Conservation (phyloP, 345 rosid genomes). For the Psidium guajava region DNA sequence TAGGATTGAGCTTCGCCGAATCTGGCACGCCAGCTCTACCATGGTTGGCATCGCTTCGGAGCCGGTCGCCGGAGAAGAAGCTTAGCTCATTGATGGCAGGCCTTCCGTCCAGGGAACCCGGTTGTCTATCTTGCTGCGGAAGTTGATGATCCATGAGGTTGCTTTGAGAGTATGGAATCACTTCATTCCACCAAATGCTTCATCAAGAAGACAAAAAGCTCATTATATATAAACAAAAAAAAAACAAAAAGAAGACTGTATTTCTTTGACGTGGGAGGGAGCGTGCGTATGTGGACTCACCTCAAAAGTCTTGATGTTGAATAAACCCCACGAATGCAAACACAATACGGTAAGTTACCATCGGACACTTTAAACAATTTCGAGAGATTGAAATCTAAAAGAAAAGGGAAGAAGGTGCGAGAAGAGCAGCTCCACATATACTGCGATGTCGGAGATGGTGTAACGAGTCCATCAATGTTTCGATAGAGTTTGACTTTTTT, state of each 20-base stretch:
- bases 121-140: neutral
- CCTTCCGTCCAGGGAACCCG: neutral
- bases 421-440: neutral
- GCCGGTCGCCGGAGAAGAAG: slow-evolving; percentile 6
- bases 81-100: neutral
- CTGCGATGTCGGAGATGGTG: neutral
- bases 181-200: neutral
- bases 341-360: neutral
- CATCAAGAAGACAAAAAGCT: neutral
- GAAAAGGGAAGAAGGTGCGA: neutral
- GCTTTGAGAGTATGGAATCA: neutral
- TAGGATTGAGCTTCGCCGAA: neutral
- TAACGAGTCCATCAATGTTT: neutral
- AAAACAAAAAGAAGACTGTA: neutral
- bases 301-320: neutral
- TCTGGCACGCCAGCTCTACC: neutral
- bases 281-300: neutral
- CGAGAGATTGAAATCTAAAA: neutral
- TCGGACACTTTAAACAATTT: neutral
- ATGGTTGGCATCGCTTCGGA: neutral
- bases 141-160: neutral
- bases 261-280: neutral
- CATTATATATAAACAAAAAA: neutral
- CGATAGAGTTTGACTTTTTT: neutral
- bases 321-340: neutral